Conservation (phyloP, 306 rosid genomes). For the Ziziphus jujuba region DNA sequence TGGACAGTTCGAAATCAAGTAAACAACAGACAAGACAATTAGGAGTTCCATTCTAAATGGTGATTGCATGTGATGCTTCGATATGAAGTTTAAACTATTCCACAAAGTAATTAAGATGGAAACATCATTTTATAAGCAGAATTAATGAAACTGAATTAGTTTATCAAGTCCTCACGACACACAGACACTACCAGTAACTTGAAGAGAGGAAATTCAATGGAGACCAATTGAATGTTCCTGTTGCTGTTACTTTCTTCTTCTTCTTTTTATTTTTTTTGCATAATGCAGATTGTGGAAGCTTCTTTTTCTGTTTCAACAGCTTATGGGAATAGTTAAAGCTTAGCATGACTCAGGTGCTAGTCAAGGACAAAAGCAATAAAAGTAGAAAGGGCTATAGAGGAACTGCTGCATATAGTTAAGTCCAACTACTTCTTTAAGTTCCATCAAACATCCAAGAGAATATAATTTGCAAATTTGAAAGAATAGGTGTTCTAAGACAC, state of each 20-base stretch:
- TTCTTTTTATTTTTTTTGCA: background rate
- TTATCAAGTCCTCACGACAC: no score
- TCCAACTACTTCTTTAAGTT: background rate
- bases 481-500: background rate
- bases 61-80: background rate
- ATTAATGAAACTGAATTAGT: slow-evolving; percentile 4
- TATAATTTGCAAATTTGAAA: background rate
- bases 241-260: no score
- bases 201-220: no score
- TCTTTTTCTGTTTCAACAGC: background rate
- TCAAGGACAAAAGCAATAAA: background rate
- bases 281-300: background rate
- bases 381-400: background rate
- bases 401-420: background rate
- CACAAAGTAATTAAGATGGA: slow-evolving; percentile 11
- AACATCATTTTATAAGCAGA: slow-evolving; percentile 7
- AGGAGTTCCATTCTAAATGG: slow-evolving; percentile 1
- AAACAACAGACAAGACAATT: slow-evolving; percentile 29
- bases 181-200: no score
- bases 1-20: slow-evolving; percentile 57
- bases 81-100: slow-evolving; percentile 8
- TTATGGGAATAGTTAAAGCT: background rate
- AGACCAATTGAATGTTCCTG: no score
- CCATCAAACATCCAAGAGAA: background rate
- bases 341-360: background rate